phyloP scores from a whole-genome alignment of 306 rosid species.

The Trifolium fragiferum region DNA sequence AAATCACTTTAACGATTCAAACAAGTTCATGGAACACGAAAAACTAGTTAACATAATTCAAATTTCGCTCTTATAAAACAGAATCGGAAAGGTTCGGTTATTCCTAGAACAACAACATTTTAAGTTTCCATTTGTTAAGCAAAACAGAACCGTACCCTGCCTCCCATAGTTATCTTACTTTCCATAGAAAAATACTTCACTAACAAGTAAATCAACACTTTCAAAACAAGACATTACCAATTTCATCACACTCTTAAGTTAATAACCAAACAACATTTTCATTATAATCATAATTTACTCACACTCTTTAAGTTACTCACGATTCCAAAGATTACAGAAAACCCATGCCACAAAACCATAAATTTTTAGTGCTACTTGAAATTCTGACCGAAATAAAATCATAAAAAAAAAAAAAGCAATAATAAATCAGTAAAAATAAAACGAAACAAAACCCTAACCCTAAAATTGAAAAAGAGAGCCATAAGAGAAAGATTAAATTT shows the following conservation, averaged over 20 bases:
- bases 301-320: slow-evolving; percentile 21
- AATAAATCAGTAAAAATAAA: neutral
- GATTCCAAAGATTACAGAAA: slow-evolving; percentile 2
- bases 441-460: slow-evolving; percentile 44
- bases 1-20: neutral
- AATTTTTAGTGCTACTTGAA: slow-evolving; percentile 26
- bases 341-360: slow-evolving; percentile 9
- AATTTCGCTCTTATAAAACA: neutral
- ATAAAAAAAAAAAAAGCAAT: slow-evolving; percentile 14
- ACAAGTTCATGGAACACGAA: neutral
- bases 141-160: slow-evolving; percentile 4
- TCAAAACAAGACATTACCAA: neutral
- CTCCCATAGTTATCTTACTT: neutral
- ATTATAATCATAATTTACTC: neutral
- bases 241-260: neutral
- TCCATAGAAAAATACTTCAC: slow-evolving; percentile 11
- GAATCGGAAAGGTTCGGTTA: neutral
- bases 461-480: slow-evolving; percentile 18
- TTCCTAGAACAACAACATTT: slow-evolving; percentile 1
- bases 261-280: neutral
- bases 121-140: neutral
- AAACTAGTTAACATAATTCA: neutral
- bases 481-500: slow-evolving; percentile 11
- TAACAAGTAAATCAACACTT: slow-evolving; percentile 25
- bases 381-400: slow-evolving; percentile 24